phyloP scores from a whole-genome alignment of 768 basidiomycete species.

The Kwoniella sp. region DNA sequence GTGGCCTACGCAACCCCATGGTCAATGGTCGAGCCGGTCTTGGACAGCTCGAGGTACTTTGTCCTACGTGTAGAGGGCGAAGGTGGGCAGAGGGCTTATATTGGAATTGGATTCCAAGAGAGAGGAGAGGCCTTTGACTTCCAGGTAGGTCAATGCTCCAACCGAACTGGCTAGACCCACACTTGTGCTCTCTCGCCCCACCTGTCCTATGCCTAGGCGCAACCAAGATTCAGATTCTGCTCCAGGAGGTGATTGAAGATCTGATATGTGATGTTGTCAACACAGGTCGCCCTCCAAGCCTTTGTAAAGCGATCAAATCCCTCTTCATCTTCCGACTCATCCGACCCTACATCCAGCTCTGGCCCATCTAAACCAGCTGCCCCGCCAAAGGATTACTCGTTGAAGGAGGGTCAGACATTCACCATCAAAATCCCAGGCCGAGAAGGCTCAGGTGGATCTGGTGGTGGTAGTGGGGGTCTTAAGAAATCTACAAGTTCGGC shows the following conservation, averaged over 20 bases:
- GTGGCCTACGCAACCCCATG: slow-evolving; percentile 76
- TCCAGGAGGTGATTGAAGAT: too few relatives aligned
- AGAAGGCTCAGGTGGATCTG: slow-evolving; percentile 37
- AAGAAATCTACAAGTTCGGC: not conserved
- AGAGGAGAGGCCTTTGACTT: slow-evolving; percentile 86
- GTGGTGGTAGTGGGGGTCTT: not conserved
- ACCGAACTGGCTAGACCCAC: too few relatives aligned
- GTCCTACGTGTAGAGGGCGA: slow-evolving; percentile 86
- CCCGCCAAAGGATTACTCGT: slow-evolving; percentile 87
- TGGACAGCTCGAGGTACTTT: slow-evolving; percentile 94
- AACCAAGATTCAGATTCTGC: too few relatives aligned
- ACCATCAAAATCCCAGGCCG: slow-evolving; percentile 80
- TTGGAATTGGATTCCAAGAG: slow-evolving; percentile 90
- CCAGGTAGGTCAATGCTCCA: slow-evolving; percentile 62
- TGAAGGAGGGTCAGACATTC: slow-evolving; percentile 95
- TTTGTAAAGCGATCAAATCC: slow-evolving; percentile 59
- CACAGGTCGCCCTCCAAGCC: slow-evolving; percentile 64
- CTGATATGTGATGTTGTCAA: slow-evolving; percentile 57
- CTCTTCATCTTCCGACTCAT: slow-evolving; percentile 47
- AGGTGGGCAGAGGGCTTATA: slow-evolving; percentile 78
- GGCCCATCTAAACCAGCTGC: slow-evolving; percentile 74
- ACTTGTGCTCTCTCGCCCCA: too few relatives aligned
- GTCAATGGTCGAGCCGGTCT: slow-evolving; percentile 88
- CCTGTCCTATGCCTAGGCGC: too few relatives aligned
- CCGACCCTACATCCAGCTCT: slow-evolving; percentile 57